phyloP scores from a whole-genome alignment of 345 rosid genomes.

The Eucalyptus curtisii region DNA sequence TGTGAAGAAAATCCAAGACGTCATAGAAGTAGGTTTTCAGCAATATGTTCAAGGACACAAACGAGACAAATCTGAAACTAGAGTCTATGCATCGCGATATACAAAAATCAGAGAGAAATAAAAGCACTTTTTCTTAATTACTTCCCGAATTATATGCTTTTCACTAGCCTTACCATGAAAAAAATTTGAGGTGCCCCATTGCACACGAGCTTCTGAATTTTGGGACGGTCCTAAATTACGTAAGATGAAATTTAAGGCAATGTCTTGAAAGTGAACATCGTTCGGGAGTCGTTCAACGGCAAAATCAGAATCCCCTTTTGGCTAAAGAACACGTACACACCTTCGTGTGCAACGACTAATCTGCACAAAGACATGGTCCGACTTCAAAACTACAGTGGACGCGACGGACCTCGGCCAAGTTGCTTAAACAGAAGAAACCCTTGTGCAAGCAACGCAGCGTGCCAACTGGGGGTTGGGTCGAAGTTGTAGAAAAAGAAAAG shows the following conservation, averaged over 20 bases:
- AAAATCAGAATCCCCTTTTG: background rate
- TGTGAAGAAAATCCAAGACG: background rate
- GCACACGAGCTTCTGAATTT: background rate
- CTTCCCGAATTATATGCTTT: background rate
- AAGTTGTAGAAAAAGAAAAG: background rate
- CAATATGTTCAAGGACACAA: background rate
- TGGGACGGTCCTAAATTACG: background rate
- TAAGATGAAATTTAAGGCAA: background rate
- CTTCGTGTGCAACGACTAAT: background rate
- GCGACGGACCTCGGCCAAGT: background rate
- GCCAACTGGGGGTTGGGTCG: background rate
- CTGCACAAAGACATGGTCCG: background rate
- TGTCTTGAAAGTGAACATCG: background rate
- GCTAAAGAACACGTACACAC: background rate
- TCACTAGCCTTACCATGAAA: background rate
- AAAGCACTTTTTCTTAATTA: background rate
- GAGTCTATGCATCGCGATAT: background rate
- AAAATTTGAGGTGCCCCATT: background rate
- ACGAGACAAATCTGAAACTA: background rate
- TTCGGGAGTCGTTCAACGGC: background rate
- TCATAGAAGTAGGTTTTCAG: too few species aligned
- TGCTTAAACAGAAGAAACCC: background rate
- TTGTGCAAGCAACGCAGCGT: background rate
- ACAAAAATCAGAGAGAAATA: background rate
- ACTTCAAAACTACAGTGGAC: background rate